Conservation (phyloP, 306 rosid species). For the Begonia peltatifolia region DNA sequence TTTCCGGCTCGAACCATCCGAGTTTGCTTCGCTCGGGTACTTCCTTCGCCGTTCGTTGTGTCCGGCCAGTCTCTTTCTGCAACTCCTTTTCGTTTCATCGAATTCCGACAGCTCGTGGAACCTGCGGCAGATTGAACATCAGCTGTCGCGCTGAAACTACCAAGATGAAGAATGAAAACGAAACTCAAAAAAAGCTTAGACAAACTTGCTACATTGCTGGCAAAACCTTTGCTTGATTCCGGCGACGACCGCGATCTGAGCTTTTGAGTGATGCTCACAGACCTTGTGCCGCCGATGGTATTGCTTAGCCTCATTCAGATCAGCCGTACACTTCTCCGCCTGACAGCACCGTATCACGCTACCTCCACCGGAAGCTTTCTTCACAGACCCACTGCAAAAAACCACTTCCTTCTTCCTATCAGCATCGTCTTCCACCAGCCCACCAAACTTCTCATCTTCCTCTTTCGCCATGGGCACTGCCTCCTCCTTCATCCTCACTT, state of each 20-base stretch:
- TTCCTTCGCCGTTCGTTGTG: constrained; percentile 90
- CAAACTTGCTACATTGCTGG: constrained; percentile 97
- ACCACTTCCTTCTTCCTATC: constrained; percentile 21
- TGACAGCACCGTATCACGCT: constrained; percentile 40
- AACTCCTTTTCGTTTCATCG: constrained; percentile 73
- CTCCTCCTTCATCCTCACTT: constrained; percentile 21
- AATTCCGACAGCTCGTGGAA: constrained; percentile 69
- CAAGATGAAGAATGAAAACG: neutral
- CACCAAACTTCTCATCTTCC: constrained; percentile 27
- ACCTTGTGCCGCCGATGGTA: constrained; percentile 89
- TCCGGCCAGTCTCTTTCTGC: constrained; percentile 86
- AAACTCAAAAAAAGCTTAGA: constrained; percentile 28
- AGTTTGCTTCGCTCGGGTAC: constrained; percentile 17
- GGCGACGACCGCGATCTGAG: constrained; percentile 34
- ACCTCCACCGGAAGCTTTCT: constrained; percentile 37
- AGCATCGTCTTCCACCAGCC: constrained; percentile 26
- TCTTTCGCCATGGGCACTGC: constrained; percentile 13
- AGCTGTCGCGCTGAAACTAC: neutral
- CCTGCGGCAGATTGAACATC: constrained; percentile 18
- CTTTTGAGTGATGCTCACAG: constrained; percentile 71
- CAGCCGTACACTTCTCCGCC: constrained; percentile 55
- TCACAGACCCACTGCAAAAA: constrained; percentile 2
- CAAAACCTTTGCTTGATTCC: constrained; percentile 67
- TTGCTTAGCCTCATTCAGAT: constrained; percentile 46
- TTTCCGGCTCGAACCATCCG: constrained; percentile 36